Percentiles rank a stretch among this genome's conserved stretches.
Conservation (phyloP, 2,329 filamentous ascomycete species). For the Aspergillus amoenus region DNA sequence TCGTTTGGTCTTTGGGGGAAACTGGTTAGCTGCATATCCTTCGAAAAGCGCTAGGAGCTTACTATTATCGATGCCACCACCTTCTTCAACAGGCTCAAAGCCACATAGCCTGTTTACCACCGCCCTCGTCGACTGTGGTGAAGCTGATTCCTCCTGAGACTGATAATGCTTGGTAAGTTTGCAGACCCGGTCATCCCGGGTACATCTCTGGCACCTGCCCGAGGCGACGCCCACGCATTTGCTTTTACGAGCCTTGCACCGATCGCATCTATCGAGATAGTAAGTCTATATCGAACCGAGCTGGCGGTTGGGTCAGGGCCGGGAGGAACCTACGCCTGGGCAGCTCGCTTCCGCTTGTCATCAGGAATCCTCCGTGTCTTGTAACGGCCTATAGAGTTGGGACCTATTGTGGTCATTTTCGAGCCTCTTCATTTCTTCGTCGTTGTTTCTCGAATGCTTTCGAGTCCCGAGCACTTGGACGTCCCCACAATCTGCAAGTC, state of each 20-base stretch:
- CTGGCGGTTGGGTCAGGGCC: no score
- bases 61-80: background rate
- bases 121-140: background rate
- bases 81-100: background rate
- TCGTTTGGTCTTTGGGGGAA: background rate
- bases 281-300: no score
- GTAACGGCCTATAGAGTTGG: background rate
- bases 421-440: no score
- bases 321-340: background rate
- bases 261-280: conserved; percentile 26
- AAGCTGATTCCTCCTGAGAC: background rate
- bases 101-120: background rate
- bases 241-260: conserved; percentile 38
- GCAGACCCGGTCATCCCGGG: background rate
- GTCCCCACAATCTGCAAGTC: no score
- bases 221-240: conserved; percentile 31
- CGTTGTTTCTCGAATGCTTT: no score
- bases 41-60: background rate
- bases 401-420: no score
- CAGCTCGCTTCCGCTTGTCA: background rate
- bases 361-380: background rate
- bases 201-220: conserved; percentile 26
- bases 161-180: background rate
- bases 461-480: no score
- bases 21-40: conserved; percentile 8